phyloP scores from a whole-genome alignment of 2,329 filamentous ascomycete genomes.

The Coleophoma crateriformis region DNA sequence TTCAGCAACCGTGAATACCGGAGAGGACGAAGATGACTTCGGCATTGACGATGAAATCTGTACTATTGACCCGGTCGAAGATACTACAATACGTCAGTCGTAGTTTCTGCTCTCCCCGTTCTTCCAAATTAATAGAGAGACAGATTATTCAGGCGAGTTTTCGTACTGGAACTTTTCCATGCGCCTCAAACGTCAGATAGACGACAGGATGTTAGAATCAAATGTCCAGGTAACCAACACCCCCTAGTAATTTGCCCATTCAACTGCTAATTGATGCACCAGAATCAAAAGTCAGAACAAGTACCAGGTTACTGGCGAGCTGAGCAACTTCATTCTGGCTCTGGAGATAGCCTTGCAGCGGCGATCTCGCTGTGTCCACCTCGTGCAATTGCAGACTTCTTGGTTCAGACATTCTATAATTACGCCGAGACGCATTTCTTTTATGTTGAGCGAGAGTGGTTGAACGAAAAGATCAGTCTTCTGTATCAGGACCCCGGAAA shows the following conservation, averaged over 20 bases:
- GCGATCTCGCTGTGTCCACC: conserved; percentile 37
- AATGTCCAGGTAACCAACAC: conserved; percentile 6
- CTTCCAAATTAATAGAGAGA: conserved; percentile 1
- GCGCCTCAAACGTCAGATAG: conserved; percentile 43
- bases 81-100: conserved; percentile 32
- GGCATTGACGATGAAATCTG: conserved; percentile 32
- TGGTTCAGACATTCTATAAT: conserved; percentile 41
- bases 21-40: conserved; percentile 17
- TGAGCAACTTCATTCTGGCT: conserved; percentile 37
- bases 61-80: conserved; percentile 34
- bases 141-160: conserved; percentile 46
- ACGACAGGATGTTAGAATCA: conserved; percentile 30
- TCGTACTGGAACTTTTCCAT: conserved; percentile 31
- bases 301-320: conserved; percentile 35
- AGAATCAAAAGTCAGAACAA: conserved; percentile 8
- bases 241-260: background rate
- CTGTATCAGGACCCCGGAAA: conserved; percentile 29
- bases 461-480: conserved; percentile 33
- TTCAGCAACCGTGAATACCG: conserved; percentile 12
- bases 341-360: conserved; percentile 29
- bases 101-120: background rate
- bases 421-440: conserved; percentile 44
- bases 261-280: background rate
- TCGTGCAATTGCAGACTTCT: conserved; percentile 39
- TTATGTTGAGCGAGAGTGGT: conserved; percentile 38